A percentile compares a stretch with the other conserved stretches of the same genome.
Evolutionary conservation across 192 early-diverging fungal species (phyloP).

Genomic region (Gamsiella multidivaricata): DNA sequence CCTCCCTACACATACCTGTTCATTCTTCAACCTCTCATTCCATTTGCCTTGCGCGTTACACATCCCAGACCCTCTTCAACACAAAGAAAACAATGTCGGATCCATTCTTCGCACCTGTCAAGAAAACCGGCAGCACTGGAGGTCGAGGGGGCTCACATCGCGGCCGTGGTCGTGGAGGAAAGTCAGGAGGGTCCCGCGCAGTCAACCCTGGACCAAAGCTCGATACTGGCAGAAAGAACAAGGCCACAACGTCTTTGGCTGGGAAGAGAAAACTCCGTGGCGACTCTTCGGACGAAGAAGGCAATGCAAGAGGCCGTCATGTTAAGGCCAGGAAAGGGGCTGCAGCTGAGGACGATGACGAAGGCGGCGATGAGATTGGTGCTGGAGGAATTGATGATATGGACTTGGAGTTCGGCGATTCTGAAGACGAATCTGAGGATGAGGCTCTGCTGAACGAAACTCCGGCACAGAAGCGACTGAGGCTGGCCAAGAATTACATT

Average conservation of each 20-base stretch:
- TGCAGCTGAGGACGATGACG: constrained; percentile 54
- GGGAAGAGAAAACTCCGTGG: constrained; percentile 47
- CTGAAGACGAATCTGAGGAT: constrained; percentile 67
- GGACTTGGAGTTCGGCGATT: constrained; percentile 58
- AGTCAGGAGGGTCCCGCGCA: constrained; percentile 11
- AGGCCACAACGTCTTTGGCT: constrained; percentile 37
- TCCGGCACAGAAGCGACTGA: constrained; percentile 90
- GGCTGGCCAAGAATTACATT: constrained; percentile 94
- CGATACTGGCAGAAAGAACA: constrained; percentile 50
- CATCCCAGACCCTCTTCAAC: background rate
- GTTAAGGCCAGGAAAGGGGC: constrained; percentile 2
- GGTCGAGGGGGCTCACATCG: constrained; percentile 13
- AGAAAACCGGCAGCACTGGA: constrained; percentile 23
- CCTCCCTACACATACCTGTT: too few species aligned
- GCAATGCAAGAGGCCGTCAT: constrained; percentile 1
- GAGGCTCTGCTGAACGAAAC: constrained; percentile 82
- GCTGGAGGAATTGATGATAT: constrained; percentile 69
- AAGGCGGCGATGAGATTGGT: constrained; percentile 61
- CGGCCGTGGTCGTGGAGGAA: constrained; percentile 11
- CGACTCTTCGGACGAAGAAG: constrained; percentile 30
- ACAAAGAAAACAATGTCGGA: constrained; percentile 28
- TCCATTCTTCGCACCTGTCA: constrained; percentile 51
- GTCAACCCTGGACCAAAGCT: constrained; percentile 43
- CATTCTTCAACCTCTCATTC: background rate
- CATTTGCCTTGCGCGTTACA: background rate